Conservation (phyloP, 805 yeast genomes). For the Martiniozyma abietophila region DNA sequence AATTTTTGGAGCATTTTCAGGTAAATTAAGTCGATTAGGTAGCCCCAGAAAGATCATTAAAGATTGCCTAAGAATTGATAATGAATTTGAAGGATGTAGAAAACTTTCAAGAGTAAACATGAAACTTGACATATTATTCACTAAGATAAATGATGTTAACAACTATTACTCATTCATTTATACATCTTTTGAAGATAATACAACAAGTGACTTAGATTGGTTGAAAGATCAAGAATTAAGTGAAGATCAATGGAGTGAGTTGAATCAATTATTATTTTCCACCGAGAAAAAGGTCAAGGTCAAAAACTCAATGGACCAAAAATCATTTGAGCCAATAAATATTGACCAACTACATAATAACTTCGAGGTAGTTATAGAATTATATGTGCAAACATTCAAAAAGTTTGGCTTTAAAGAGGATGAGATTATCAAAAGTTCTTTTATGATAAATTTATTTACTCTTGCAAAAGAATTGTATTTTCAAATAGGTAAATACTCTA, state of each 20-base stretch:
- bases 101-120: conserved; percentile 42
- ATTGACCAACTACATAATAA: conserved; percentile 15
- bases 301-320: conserved; percentile 14
- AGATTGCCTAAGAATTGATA: conserved; percentile 68
- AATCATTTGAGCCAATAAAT: conserved; percentile 12
- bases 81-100: conserved; percentile 59
- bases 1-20: conserved; percentile 18
- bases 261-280: conserved; percentile 27
- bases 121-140: conserved; percentile 33
- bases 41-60: conserved; percentile 17
- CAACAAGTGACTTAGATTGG: conserved; percentile 23
- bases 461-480: conserved; percentile 18
- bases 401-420: conserved; percentile 17
- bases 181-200: conserved; percentile 25
- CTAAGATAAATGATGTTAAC: conserved; percentile 36
- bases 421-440: conserved; percentile 17
- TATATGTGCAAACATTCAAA: conserved; percentile 11
- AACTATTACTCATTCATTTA: conserved; percentile 30
- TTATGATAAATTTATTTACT: conserved; percentile 16
- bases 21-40: conserved; percentile 9
- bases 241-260: conserved; percentile 33
- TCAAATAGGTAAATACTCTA: conserved; percentile 10
- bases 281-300: conserved; percentile 14
- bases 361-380: conserved; percentile 19
- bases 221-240: conserved; percentile 31